phyloP scores from a whole-genome alignment of 306 rosid species.

The Coriaria nepalensis region DNA sequence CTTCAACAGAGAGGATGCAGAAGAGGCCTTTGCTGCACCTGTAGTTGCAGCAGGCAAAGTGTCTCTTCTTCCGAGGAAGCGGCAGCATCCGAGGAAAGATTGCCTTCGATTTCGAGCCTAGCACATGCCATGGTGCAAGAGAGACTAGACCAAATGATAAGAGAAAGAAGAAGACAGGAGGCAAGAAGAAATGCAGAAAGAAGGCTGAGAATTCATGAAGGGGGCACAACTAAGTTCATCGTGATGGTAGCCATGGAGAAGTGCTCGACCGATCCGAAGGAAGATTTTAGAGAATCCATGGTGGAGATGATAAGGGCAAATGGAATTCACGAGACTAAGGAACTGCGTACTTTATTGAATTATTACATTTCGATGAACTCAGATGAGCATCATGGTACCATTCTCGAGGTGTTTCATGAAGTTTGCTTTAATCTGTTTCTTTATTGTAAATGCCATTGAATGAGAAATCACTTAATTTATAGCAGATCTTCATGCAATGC shows the following conservation, averaged over 20 bases:
- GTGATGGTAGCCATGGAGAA: conserved; percentile 86
- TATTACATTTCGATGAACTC: conserved; percentile 77
- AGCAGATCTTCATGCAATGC: too few species aligned
- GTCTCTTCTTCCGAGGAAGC: conserved; percentile 82
- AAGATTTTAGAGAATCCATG: conserved; percentile 76
- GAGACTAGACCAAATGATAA: conserved; percentile 73
- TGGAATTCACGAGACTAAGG: conserved; percentile 52
- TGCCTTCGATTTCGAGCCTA: conserved; percentile 60
- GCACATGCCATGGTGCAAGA: conserved; percentile 98
- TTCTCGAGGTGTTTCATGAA: conserved; percentile 62
- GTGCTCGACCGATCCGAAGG: conserved; percentile 63
- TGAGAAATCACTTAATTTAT: not conserved
- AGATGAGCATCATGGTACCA: conserved; percentile 35
- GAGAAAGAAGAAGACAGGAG: conserved; percentile 38
- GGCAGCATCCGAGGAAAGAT: conserved; percentile 46
- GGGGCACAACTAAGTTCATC: conserved; percentile 37
- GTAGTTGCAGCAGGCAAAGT: conserved; percentile 71
- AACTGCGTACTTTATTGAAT: conserved; percentile 71
- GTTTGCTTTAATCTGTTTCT: conserved; percentile 63
- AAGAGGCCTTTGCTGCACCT: conserved; percentile 62
- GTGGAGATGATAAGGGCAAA: conserved; percentile 60
- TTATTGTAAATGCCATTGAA: conserved; percentile 37
- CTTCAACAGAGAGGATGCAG: conserved; percentile 10
- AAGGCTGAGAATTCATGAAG: conserved; percentile 32
- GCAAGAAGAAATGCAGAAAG: conserved; percentile 28